These are phyloP conservation scores for Meyerozyma guilliermondii DNA, from an alignment of 1,139 yeast species.

Conservation along the genomic window DNA sequence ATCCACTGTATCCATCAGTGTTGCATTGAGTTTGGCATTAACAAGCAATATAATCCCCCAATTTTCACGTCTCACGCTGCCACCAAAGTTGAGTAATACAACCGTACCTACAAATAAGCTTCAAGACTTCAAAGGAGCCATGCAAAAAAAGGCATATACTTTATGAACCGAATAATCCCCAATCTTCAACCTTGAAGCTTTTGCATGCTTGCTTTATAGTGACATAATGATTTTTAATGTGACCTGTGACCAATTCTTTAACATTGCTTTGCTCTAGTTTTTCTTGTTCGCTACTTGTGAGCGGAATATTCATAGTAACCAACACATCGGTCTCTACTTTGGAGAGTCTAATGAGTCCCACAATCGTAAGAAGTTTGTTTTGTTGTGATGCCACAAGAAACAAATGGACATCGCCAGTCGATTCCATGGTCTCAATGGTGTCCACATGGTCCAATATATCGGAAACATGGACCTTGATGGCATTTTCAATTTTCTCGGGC, in stretches of 20 bases:
- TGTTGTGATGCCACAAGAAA: constrained; percentile 15
- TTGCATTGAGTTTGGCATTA: constrained; percentile 4
- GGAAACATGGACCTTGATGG: constrained; percentile 35
- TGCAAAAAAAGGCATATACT: constrained; percentile 1
- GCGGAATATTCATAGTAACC: constrained; percentile 55
- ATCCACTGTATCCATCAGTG: constrained; percentile 10
- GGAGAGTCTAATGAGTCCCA: constrained; percentile 49
- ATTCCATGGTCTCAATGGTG: constrained; percentile 7
- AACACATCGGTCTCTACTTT: constrained; percentile 58
- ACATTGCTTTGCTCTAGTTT: constrained; percentile 8
- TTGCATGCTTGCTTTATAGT: constrained; percentile 23
- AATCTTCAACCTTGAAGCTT: constrained; percentile 33
- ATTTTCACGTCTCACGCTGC: background rate
- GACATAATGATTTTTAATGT: constrained; percentile 19
- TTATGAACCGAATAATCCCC: constrained; percentile 36
- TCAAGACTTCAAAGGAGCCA: background rate
- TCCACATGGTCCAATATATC: constrained; percentile 29
- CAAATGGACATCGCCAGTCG: constrained; percentile 5
- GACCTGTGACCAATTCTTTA: constrained; percentile 16
- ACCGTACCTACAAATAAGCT: background rate
- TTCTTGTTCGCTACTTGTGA: constrained; percentile 11
- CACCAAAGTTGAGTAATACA: background rate
- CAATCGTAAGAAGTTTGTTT: constrained; percentile 37
- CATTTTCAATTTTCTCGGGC: constrained; percentile 29
- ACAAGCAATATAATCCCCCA: background rate